These are phyloP conservation scores for Floccularia luteovirens DNA, from an alignment of 768 basidiomycete species.

Conservation along the genomic window DNA sequence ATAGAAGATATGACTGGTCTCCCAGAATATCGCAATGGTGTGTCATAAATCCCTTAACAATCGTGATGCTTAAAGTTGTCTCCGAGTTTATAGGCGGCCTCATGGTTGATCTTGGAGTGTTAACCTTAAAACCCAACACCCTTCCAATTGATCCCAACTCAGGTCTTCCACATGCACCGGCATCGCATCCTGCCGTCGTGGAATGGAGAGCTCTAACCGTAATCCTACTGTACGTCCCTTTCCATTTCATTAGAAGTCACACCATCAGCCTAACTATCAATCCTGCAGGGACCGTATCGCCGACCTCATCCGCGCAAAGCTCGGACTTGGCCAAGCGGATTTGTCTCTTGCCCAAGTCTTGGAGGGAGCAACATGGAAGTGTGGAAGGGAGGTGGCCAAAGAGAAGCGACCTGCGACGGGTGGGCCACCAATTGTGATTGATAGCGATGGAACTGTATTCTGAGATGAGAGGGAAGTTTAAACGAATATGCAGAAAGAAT, in stretches of 20 bases:
- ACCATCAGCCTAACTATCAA: background rate
- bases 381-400: slow-evolving; percentile 88
- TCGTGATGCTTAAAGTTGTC: background rate
- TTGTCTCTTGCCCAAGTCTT: slow-evolving; percentile 83
- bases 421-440: slow-evolving; percentile 82
- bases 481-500: too few species aligned
- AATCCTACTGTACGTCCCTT: slow-evolving; percentile 65
- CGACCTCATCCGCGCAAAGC: slow-evolving; percentile 51
- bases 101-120: slow-evolving; percentile 74
- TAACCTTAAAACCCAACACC: slow-evolving; percentile 53
- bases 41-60: slow-evolving; percentile 2
- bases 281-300: slow-evolving; percentile 73
- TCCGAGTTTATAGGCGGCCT: slow-evolving; percentile 58
- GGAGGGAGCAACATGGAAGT: slow-evolving; percentile 96
- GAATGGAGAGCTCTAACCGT: slow-evolving; percentile 98
- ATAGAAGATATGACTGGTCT: slow-evolving; percentile 84
- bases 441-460: slow-evolving; percentile 81
- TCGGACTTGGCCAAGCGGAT: slow-evolving; percentile 40
- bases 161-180: slow-evolving; percentile 53
- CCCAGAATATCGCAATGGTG: slow-evolving; percentile 93
- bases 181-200: slow-evolving; percentile 85
- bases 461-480: slow-evolving; percentile 16
- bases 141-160: slow-evolving; percentile 43
- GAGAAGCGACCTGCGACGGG: slow-evolving; percentile 62
- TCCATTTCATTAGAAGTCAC: too few species aligned